Evolutionary conservation across 495 filamentous ascomycete species (phyloP).

Genomic region (Trichoderma asperelloides): DNA sequence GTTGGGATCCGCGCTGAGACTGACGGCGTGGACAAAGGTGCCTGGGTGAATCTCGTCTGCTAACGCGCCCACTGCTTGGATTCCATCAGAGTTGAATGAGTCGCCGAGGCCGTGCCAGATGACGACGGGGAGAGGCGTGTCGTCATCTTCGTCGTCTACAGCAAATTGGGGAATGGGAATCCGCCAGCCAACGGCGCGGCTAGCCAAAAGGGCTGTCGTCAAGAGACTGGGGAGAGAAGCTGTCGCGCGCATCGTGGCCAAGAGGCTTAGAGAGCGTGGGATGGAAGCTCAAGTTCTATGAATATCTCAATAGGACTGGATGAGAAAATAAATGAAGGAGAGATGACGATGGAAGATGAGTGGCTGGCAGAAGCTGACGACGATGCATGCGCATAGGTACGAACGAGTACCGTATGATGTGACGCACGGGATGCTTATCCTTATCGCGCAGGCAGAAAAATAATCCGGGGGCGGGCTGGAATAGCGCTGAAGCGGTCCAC

Average conservation of each 20-base stretch:
- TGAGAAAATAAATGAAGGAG: not conserved
- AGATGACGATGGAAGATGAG: not conserved
- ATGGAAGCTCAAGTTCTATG: not conserved
- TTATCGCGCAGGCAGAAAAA: not conserved
- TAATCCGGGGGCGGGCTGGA: not conserved
- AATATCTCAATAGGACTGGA: not conserved
- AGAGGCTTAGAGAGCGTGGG: not conserved
- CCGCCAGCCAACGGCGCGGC: not conserved
- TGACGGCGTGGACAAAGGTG: constrained; percentile 75
- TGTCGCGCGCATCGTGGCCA: not conserved
- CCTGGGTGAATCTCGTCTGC: constrained; percentile 67
- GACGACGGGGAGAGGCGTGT: constrained; percentile 69
- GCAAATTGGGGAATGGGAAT: not conserved
- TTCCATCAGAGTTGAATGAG: constrained; percentile 65
- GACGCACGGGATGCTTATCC: not conserved
- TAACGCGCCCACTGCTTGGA: constrained; percentile 55
- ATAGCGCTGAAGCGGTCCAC: not conserved
- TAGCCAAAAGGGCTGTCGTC: not conserved
- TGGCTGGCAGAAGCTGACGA: not conserved
- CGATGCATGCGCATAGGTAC: not conserved
- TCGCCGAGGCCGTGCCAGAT: constrained; percentile 83
- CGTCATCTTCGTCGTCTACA: constrained; percentile 31
- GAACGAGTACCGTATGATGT: too few relatives aligned
- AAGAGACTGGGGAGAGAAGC: not conserved
- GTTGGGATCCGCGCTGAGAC: constrained; percentile 54